Conservation (phyloP, 257 asterid genomes). For the Solanum pinnatisectum region DNA sequence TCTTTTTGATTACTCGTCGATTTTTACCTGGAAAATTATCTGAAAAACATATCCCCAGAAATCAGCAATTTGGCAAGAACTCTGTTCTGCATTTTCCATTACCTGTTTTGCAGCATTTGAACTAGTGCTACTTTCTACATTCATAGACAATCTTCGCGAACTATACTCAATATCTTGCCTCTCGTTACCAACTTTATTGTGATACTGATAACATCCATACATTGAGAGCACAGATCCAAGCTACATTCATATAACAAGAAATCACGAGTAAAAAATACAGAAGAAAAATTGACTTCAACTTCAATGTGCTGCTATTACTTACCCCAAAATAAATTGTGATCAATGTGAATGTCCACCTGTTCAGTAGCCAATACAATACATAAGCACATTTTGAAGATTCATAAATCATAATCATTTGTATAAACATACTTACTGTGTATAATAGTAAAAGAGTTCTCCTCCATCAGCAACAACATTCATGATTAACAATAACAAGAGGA, state of each 20-base stretch:
- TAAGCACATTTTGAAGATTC: not conserved
- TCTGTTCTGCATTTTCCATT: conserved; percentile 13
- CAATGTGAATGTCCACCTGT: conserved; percentile 86
- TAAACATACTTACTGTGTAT: conserved; percentile 68
- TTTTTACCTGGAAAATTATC: conserved; percentile 76
- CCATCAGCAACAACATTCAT: conserved; percentile 70
- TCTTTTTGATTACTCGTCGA: not conserved
- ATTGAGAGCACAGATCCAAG: conserved; percentile 81
- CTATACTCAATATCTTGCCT: conserved; percentile 29
- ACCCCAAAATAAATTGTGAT: conserved; percentile 84
- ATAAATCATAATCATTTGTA: not conserved
- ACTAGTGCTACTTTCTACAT: not conserved
- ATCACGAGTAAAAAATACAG: not conserved
- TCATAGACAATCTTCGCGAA: conserved; percentile 7
- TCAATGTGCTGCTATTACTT: conserved; percentile 7
- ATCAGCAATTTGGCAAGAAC: conserved; percentile 39
- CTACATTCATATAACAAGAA: conserved; percentile 19
- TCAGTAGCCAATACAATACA: not conserved
- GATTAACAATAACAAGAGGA: conserved; percentile 64
- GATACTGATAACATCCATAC: conserved; percentile 51
- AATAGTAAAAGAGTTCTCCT: conserved; percentile 57
- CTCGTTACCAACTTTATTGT: conserved; percentile 9
- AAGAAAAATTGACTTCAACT: not conserved
- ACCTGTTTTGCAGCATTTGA: not conserved
- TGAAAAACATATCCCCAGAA: conserved; percentile 65